Conservation (phyloP, 1,284 basidiomycete genomes). For the Pholiota adiposa region DNA sequence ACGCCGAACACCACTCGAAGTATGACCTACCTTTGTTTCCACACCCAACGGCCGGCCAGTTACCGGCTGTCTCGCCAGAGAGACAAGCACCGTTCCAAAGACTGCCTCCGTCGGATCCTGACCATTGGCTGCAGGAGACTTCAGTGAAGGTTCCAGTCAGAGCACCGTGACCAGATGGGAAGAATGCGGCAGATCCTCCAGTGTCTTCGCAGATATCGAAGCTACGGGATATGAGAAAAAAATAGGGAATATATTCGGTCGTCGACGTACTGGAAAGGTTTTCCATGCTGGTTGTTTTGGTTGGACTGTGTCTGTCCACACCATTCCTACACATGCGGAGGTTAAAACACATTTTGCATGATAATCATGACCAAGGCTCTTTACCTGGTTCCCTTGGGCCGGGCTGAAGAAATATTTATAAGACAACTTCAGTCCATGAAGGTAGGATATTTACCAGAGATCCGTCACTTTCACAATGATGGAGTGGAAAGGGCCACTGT, state of each 20-base stretch:
- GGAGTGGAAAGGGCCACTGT: slow-evolving; percentile 53
- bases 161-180: slow-evolving; percentile 58
- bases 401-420: slow-evolving; percentile 38
- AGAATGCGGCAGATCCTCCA: slow-evolving; percentile 55
- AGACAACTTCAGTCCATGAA: not conserved
- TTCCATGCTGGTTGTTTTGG: slow-evolving; percentile 46
- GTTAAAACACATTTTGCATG: not conserved
- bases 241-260: not conserved
- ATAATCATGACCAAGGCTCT: slow-evolving; percentile 17
- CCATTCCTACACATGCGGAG: slow-evolving; percentile 39
- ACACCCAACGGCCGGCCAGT: slow-evolving; percentile 56
- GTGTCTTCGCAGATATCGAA: slow-evolving; percentile 67
- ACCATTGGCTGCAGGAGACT: slow-evolving; percentile 60
- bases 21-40: slow-evolving; percentile 53
- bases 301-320: slow-evolving; percentile 53
- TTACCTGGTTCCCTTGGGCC: slow-evolving; percentile 45
- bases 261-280: slow-evolving; percentile 50
- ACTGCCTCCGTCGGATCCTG: slow-evolving; percentile 50
- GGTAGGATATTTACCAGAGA: slow-evolving; percentile 38
- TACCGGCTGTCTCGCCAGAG: slow-evolving; percentile 46
- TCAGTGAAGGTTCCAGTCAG: slow-evolving; percentile 55
- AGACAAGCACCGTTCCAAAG: slow-evolving; percentile 56
- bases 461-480: slow-evolving; percentile 63
- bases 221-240: slow-evolving; percentile 31
- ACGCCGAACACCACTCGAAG: not conserved